Base-by-base conservation (phyloP, 2,329 filamentous ascomycete genomes). In the Trichophyton equinum region DNA sequence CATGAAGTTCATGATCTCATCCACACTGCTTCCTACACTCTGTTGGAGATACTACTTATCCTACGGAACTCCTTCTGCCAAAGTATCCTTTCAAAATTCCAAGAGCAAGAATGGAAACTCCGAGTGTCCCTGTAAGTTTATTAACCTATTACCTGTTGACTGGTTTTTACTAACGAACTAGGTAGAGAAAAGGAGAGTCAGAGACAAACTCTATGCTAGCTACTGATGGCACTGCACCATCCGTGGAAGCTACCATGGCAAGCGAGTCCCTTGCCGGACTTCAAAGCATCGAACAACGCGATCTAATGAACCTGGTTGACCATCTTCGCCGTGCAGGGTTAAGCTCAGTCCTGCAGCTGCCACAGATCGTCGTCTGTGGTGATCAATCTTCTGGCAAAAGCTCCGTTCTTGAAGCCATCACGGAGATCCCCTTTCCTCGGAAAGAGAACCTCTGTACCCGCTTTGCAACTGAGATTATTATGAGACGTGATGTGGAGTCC, bases 221-320 rank as follows among this genome's bases (percentile, higher is more conserved):
- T 7, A 18, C n/a, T 11, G 18, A 25, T 47, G 20, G 11, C 13
- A 25, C 46, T 4, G 18, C 7, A 6, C 20, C 20, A 2, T 47
- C 44, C 4, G 30, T 15, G 8, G 46, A 51, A 15, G 20, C 44
- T 25, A 47, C 3, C 13, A 18, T 55, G 4, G n/a, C 11, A 18
- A 36, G 13, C 7, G 27, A 27, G 25, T 55, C 51, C 8, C 8
- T 55, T 4, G 25, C 2, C 2, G 56, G 55, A 4, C 22, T 58
- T 15, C 62, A 63, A 25, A 72, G 67, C 2, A 72, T 77, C 25
- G 76, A 77, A 3, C 75, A 78, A 62, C 73, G 74, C 2, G 69
- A 70, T 36, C 68, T 85, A 0, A 74, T 85, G 25, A 77, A 84
- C 55, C 74, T 77, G 0, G 79, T 82, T 27, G 79, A 84, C 64